Evolutionary conservation across 2,329 filamentous ascomycete genomes (phyloP).

Genomic region (Lachnellula hyalina): DNA sequence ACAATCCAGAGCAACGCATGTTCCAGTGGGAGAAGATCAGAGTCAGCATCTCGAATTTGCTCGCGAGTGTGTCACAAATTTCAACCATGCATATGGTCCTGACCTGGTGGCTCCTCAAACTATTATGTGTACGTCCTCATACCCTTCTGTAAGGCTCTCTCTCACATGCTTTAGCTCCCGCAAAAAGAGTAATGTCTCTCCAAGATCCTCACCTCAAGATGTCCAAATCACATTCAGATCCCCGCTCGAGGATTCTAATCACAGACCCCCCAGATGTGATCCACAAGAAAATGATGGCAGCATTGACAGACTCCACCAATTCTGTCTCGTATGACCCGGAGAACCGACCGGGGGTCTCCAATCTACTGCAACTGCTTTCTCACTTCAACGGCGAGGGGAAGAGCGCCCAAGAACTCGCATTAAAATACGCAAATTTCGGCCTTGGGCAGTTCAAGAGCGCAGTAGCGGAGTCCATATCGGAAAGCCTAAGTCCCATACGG

Average conservation of each 20-base stretch:
- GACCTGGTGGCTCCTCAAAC: conserved; percentile 64
- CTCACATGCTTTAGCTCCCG: conserved; percentile 39
- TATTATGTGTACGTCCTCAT: conserved; percentile 55
- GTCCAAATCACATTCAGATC: conserved; percentile 79
- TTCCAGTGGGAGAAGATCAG: conserved; percentile 96
- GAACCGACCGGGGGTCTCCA: conserved; percentile 74
- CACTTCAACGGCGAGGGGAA: conserved; percentile 51
- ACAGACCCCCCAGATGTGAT: conserved; percentile 66
- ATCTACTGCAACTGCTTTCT: conserved; percentile 75
- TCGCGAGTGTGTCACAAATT: conserved; percentile 76
- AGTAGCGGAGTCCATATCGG: conserved; percentile 53
- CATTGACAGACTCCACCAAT: conserved; percentile 68
- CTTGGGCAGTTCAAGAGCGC: conserved; percentile 59
- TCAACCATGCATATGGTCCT: conserved; percentile 68
- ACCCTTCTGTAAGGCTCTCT: neutral
- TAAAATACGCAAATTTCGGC: conserved; percentile 36
- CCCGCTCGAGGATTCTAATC: conserved; percentile 74
- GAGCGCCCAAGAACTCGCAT: conserved; percentile 38
- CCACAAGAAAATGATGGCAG: conserved; percentile 60
- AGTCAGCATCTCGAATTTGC: conserved; percentile 91
- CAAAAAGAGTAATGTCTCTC: conserved; percentile 86
- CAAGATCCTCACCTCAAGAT: conserved; percentile 76
- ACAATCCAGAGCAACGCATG: conserved; percentile 70
- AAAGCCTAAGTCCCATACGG: conserved; percentile 49
- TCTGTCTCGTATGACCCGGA: conserved; percentile 67